phyloP scores from a whole-genome alignment of 228 moss, liverwort and hornwort genomes.

The Sphagnum magellanicum region DNA sequence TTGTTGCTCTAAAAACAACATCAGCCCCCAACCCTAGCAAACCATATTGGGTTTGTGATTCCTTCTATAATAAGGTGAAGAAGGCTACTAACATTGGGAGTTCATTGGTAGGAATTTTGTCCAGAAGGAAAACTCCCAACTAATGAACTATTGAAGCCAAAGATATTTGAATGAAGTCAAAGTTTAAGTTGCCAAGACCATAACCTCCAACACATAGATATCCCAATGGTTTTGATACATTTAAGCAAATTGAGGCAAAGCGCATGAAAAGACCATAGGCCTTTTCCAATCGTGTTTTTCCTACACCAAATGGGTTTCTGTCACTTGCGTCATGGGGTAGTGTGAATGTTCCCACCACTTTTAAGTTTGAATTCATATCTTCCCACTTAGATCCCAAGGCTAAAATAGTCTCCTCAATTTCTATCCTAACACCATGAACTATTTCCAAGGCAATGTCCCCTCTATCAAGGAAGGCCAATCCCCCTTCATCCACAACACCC shows the following conservation, averaged over 20 bases:
- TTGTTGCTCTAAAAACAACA: conserved; percentile 54
- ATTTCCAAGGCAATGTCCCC: conserved; percentile 84
- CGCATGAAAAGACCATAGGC: conserved; percentile 66
- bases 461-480: conserved; percentile 75
- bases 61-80: conserved; percentile 73
- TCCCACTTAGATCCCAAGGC: conserved; percentile 24
- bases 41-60: conserved; percentile 85
- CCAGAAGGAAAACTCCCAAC: conserved; percentile 34
- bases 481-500: conserved; percentile 90
- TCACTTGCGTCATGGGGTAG: conserved; percentile 43
- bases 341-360: conserved; percentile 77
- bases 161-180: conserved; percentile 55
- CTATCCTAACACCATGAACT: conserved; percentile 45
- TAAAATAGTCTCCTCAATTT: conserved; percentile 29
- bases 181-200: conserved; percentile 49
- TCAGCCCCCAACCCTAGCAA: conserved; percentile 80
- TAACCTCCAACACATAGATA: conserved; percentile 49
- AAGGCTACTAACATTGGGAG: conserved; percentile 66
- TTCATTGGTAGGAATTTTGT: conserved; percentile 22
- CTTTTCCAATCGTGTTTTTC: conserved; percentile 76
- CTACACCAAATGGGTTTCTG: conserved; percentile 55
- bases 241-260: conserved; percentile 48
- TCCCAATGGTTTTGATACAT: conserved; percentile 57
- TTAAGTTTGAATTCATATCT: conserved; percentile 56
- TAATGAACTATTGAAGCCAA: conserved; percentile 59